phyloP scores from a whole-genome alignment of 352 stramenopile species.

The Peronospora belbahrii region DNA sequence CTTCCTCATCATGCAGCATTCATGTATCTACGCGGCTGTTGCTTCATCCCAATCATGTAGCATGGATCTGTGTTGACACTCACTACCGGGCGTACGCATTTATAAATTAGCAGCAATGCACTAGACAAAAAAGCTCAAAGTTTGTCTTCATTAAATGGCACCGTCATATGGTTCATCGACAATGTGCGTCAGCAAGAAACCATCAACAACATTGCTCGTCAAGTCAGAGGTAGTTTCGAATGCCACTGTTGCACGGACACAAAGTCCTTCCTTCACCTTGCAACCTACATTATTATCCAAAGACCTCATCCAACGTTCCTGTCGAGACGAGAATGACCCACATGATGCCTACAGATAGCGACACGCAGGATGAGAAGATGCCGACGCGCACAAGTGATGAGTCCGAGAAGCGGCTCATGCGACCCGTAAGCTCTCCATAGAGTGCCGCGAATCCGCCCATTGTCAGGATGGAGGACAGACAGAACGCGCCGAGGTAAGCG shows the following conservation, averaged over 20 bases:
- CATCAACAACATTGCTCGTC: no score
- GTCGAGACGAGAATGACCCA: conserved; percentile 65
- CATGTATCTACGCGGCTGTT: no score
- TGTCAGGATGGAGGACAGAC: conserved; percentile 71
- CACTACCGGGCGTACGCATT: no score
- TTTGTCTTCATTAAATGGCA: no score
- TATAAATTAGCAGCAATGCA: no score
- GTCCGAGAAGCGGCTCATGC: conserved; percentile 53
- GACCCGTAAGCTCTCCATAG: conserved; percentile 67
- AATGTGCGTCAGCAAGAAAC: no score
- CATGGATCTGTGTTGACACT: no score
- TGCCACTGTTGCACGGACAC: neutral
- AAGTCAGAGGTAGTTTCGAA: no score
- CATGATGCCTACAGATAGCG: conserved; percentile 50
- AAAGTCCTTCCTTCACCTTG: neutral
- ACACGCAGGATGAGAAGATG: conserved; percentile 64
- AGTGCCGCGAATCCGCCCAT: conserved; percentile 82
- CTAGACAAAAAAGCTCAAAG: no score
- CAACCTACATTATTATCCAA: conserved; percentile 24
- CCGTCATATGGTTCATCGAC: no score
- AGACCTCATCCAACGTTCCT: conserved; percentile 63
- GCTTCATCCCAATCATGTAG: no score
- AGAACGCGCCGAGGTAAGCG: conserved; percentile 83
- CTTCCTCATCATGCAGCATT: no score
- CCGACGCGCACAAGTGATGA: conserved; percentile 47